These are phyloP conservation scores for Ustilago hordei DNA, from an alignment of 1,284 basidiomycete genomes.

Conservation along the genomic window DNA sequence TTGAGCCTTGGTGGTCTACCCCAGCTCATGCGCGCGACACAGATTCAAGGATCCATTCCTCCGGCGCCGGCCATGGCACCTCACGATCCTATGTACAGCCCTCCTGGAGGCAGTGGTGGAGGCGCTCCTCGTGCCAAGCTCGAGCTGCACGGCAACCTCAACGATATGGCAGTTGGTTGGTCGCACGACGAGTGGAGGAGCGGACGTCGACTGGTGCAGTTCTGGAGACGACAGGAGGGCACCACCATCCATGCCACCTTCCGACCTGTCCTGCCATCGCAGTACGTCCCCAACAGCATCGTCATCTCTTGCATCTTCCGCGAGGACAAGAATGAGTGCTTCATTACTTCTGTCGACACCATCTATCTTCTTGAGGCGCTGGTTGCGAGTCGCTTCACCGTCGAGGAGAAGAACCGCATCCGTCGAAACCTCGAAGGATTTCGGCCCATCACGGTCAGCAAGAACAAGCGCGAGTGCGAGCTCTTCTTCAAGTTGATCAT, in stretches of 20 bases:
- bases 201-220: conserved; percentile 73
- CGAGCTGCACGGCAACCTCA: conserved; percentile 71
- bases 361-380: conserved; percentile 91
- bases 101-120: conserved; percentile 32
- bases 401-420: conserved; percentile 97
- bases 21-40: conserved; percentile 49
- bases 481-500: conserved; percentile 93
- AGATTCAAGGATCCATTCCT: conserved; percentile 37
- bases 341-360: conserved; percentile 91
- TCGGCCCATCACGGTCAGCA: conserved; percentile 88
- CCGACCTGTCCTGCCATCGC: conserved; percentile 69
- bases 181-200: conserved; percentile 72
- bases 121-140: conserved; percentile 57
- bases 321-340: conserved; percentile 81
- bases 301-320: conserved; percentile 88
- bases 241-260: conserved; percentile 72
- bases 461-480: conserved; percentile 81
- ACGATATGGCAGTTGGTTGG: conserved; percentile 73
- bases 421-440: conserved; percentile 92
- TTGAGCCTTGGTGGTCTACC: conserved; percentile 33
- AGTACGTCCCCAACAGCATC: conserved; percentile 72
- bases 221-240: conserved; percentile 73
- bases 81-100: conserved; percentile 51
- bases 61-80: conserved; percentile 26
- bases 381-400: conserved; percentile 83